phyloP scores from a whole-genome alignment of 192 early-diverging fungal genomes.

The Entophlyctis luteolus region DNA sequence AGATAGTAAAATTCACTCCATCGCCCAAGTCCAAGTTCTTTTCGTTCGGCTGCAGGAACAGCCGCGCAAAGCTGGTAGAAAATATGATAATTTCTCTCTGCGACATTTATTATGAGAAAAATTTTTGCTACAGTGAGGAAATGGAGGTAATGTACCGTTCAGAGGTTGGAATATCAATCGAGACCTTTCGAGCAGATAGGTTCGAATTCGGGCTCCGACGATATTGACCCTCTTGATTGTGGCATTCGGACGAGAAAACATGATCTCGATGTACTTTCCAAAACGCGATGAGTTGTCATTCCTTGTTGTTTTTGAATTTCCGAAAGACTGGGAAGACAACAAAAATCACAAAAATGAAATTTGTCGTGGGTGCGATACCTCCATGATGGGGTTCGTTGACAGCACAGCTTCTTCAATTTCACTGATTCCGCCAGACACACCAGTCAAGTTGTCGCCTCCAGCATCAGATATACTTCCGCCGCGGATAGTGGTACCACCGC shows the following conservation, averaged over 20 bases:
- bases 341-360: constrained; percentile 14
- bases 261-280: constrained; percentile 97
- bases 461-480: background rate
- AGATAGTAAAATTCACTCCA: constrained; percentile 82
- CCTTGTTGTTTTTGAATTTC: constrained; percentile 97
- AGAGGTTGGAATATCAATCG: constrained; percentile 92
- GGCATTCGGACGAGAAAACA: constrained; percentile 58
- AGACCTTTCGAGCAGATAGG: constrained; percentile 93
- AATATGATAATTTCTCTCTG: constrained; percentile 97
- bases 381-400: constrained; percentile 98
- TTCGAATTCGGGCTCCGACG: constrained; percentile 89
- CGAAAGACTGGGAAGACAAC: constrained; percentile 64
- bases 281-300: constrained; percentile 99
- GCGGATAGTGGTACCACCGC: background rate
- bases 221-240: constrained; percentile 61
- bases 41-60: constrained; percentile 77
- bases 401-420: constrained; percentile 59
- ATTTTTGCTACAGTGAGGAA: background rate
- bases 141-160: constrained; percentile 54
- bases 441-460: background rate
- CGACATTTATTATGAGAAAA: constrained; percentile 1
- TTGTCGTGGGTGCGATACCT: constrained; percentile 44
- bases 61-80: constrained; percentile 98
- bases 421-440: constrained; percentile 18
- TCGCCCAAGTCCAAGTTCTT: constrained; percentile 73